Evolutionary conservation across 2,329 filamentous ascomycete genomes (phyloP).

Genomic region (Penicillium sp.): DNA sequence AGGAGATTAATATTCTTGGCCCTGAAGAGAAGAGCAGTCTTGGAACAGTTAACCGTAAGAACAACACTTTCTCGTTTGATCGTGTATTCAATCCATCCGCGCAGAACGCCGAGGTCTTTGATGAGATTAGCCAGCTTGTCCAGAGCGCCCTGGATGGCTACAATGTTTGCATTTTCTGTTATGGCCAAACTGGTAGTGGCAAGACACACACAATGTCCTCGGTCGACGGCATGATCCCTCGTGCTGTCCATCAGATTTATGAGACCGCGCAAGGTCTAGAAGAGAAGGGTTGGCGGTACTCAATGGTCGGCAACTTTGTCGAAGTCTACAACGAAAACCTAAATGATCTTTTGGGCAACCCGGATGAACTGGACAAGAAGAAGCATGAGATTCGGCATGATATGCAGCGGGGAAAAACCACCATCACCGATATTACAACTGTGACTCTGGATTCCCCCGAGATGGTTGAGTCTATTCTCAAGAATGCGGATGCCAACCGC

Average conservation of each 20-base stretch:
- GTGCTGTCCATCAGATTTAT: slow-evolving; percentile 91
- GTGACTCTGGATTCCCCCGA: slow-evolving; percentile 74
- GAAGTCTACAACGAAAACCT: slow-evolving; percentile 99
- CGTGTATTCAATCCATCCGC: slow-evolving; percentile 78
- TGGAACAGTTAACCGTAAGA: slow-evolving; percentile 72
- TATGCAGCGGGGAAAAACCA: slow-evolving; percentile 74
- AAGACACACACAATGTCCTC: slow-evolving; percentile 98
- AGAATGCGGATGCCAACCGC: slow-evolving; percentile 77
- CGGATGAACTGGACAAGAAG: slow-evolving; percentile 70
- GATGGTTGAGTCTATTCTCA: slow-evolving; percentile 75
- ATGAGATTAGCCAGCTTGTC: slow-evolving; percentile 93
- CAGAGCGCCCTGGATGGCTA: slow-evolving; percentile 96
- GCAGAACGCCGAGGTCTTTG: slow-evolving; percentile 83
- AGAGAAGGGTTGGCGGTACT: slow-evolving; percentile 92
- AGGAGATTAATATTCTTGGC: slow-evolving; percentile 80
- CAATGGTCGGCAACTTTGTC: slow-evolving; percentile 90
- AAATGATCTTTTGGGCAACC: slow-evolving; percentile 77
- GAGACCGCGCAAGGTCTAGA: slow-evolving; percentile 76
- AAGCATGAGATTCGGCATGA: slow-evolving; percentile 91
- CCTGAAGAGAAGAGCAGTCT: slow-evolving; percentile 81
- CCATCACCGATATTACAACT: slow-evolving; percentile 73
- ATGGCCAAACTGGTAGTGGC: slow-evolving; percentile 93
- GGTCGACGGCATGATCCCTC: slow-evolving; percentile 88
- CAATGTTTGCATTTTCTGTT: slow-evolving; percentile 98
- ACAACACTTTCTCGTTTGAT: slow-evolving; percentile 85